phyloP scores from a whole-genome alignment of 495 filamentous ascomycete genomes.

The Podospora pseudoanserina region DNA sequence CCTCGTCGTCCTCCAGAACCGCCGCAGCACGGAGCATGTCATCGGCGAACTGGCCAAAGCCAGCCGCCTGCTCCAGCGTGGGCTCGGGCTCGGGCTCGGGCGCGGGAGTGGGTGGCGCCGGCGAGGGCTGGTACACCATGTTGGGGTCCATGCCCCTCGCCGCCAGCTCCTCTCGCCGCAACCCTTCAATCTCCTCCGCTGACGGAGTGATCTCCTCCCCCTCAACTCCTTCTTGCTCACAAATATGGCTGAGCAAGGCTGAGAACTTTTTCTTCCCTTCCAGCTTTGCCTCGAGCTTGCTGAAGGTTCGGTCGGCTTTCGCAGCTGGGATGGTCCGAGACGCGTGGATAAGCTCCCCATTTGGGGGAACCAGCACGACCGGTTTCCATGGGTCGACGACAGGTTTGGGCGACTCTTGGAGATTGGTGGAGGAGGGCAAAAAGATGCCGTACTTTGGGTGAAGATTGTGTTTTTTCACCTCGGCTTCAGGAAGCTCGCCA shows the following conservation, averaged over 20 bases:
- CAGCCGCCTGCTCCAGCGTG: slow-evolving; percentile 2
- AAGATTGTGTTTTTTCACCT: slow-evolving; percentile 41
- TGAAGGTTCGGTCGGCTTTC: slow-evolving; percentile 30
- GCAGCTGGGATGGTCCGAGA: slow-evolving; percentile 39
- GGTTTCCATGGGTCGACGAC: slow-evolving; percentile 35
- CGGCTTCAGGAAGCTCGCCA: slow-evolving; percentile 39
- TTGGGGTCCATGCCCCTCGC: slow-evolving; percentile 31
- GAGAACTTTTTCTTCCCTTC: slow-evolving; percentile 20
- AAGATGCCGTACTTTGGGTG: slow-evolving; percentile 44
- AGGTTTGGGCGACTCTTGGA: slow-evolving; percentile 32
- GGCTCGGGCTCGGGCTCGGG: slow-evolving; percentile 8
- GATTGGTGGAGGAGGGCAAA: slow-evolving; percentile 38
- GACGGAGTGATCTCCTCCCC: slow-evolving; percentile 34
- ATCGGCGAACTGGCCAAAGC: slow-evolving; percentile 24
- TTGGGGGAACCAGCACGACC: slow-evolving; percentile 35
- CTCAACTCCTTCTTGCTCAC: slow-evolving; percentile 34
- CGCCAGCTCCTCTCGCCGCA: slow-evolving; percentile 25
- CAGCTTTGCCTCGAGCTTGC: slow-evolving; percentile 21
- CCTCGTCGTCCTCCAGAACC: slow-evolving; percentile 24
- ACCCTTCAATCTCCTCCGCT: slow-evolving; percentile 30
- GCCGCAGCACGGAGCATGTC: slow-evolving; percentile 22
- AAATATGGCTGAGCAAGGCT: slow-evolving; percentile 23
- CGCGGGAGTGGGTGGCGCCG: slow-evolving; percentile 5
- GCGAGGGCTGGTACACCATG: slow-evolving; percentile 9
- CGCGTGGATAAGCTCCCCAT: slow-evolving; percentile 33